Percentiles rank a stretch among this genome's conserved stretches.
Evolutionary conservation across 371 early-diverging fungal genomes (phyloP).

Genomic region (Apophysomyces elegans): DNA sequence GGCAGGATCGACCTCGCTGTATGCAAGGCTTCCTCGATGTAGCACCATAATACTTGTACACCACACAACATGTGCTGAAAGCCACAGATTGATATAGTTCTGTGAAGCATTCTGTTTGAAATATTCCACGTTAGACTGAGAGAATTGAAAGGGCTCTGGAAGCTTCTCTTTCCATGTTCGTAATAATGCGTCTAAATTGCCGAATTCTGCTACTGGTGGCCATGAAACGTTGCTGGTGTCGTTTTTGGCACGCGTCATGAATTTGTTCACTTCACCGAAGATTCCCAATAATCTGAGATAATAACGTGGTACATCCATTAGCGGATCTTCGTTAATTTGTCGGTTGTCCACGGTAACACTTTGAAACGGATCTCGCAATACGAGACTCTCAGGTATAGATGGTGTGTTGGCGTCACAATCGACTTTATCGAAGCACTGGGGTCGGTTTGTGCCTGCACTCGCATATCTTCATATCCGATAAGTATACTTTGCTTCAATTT

Average conservation of each 20-base stretch:
- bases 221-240: constrained; percentile 36
- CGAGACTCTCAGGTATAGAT: constrained; percentile 50
- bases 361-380: constrained; percentile 39
- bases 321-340: constrained; percentile 33
- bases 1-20: constrained; percentile 31
- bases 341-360: constrained; percentile 31
- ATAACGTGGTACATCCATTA: constrained; percentile 32
- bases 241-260: constrained; percentile 50
- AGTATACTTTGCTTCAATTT: not conserved
- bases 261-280: constrained; percentile 56
- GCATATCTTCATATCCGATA: constrained; percentile 28
- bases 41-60: constrained; percentile 41
- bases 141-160: constrained; percentile 38
- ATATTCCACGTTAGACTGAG: constrained; percentile 19
- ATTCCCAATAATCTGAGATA: constrained; percentile 37
- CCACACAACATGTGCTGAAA: constrained; percentile 48
- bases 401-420: constrained; percentile 61
- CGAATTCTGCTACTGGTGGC: constrained; percentile 58
- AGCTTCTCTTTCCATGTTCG: constrained; percentile 35
- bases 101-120: constrained; percentile 35
- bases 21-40: constrained; percentile 50
- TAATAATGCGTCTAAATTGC: constrained; percentile 41
- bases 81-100: constrained; percentile 43
- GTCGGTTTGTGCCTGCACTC: constrained; percentile 59
- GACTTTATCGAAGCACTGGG: constrained; percentile 58